Evolutionary conservation across 441 rosid genomes (phyloP).

Genomic region (Lepidium campestre): DNA sequence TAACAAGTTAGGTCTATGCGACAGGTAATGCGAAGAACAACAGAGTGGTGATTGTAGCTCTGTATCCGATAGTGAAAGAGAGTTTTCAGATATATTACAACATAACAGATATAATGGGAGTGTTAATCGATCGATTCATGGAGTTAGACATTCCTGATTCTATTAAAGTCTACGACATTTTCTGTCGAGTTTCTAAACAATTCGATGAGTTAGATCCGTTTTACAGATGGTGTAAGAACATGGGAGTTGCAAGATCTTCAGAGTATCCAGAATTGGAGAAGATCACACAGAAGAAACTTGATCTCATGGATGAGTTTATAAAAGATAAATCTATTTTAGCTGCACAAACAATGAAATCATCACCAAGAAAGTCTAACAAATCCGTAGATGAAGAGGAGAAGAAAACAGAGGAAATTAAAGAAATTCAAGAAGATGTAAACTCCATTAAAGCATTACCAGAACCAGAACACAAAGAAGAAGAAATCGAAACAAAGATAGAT

Average conservation of each 20-base stretch:
- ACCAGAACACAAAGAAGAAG: background rate
- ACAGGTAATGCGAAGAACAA: slow-evolving; percentile 61
- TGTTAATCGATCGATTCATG: slow-evolving; percentile 73
- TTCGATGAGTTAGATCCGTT: slow-evolving; percentile 64
- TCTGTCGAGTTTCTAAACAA: slow-evolving; percentile 58
- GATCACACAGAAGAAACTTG: slow-evolving; percentile 72
- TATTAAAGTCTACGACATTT: slow-evolving; percentile 59
- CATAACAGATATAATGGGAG: slow-evolving; percentile 53
- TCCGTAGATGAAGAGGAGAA: background rate
- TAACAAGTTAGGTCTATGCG: background rate
- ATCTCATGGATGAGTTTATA: slow-evolving; percentile 75
- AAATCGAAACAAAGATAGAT: slow-evolving; percentile 10
- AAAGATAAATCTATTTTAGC: slow-evolving; percentile 50
- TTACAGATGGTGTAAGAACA: slow-evolving; percentile 66
- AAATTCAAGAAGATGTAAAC: slow-evolving; percentile 38
- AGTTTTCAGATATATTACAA: slow-evolving; percentile 74
- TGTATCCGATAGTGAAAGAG: slow-evolving; percentile 63
- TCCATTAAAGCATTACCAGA: slow-evolving; percentile 53
- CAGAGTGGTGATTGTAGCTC: slow-evolving; percentile 70
- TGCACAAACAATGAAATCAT: slow-evolving; percentile 23
- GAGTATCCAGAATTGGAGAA: slow-evolving; percentile 81
- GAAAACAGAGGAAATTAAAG: slow-evolving; percentile 14
- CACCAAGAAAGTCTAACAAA: slow-evolving; percentile 1
- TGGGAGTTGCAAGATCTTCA: slow-evolving; percentile 61
- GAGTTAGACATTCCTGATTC: slow-evolving; percentile 62